Percentiles rank a stretch among this genome's conserved stretches.
Evolutionary conservation across 2,329 filamentous ascomycete genomes (phyloP).

Genomic region (Chalaropsis thielavioides): DNA sequence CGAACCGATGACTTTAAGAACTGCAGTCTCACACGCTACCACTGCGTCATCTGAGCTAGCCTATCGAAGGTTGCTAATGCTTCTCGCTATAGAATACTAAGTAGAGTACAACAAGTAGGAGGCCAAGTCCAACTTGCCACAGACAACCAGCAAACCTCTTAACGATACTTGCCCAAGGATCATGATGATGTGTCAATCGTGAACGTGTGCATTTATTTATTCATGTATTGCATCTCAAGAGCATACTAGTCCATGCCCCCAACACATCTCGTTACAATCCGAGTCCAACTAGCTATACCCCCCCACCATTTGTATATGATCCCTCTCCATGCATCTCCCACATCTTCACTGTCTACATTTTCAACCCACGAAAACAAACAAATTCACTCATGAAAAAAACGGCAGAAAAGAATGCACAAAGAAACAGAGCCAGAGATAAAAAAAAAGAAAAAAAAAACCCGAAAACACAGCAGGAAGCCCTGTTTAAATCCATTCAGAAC

Average conservation of each 20-base stretch:
- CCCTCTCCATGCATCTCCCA: background rate
- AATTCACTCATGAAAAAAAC: background rate
- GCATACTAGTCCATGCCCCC: background rate
- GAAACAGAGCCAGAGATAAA: constrained; percentile 1
- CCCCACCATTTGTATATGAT: background rate
- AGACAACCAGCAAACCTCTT: too few species aligned
- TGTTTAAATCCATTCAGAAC: background rate
- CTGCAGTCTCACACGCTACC: constrained; percentile 14
- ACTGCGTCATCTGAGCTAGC: constrained; percentile 14
- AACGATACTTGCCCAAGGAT: too few species aligned
- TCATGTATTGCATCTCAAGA: background rate
- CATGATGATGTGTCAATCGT: too few species aligned
- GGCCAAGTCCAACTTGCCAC: too few species aligned
- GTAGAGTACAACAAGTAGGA: background rate
- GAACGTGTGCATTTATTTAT: too few species aligned
- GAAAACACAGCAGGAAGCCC: constrained; percentile 1
- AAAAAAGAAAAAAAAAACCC: background rate
- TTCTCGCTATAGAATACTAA: background rate
- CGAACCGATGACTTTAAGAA: constrained; percentile 10
- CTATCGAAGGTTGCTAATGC: background rate
- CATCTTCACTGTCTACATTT: background rate
- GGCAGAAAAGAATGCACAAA: background rate
- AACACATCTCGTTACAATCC: background rate
- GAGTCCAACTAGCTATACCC: too few species aligned
- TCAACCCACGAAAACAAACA: background rate